phyloP scores from a whole-genome alignment of 176 grass and related monocot species.

The Chloris gayana region DNA sequence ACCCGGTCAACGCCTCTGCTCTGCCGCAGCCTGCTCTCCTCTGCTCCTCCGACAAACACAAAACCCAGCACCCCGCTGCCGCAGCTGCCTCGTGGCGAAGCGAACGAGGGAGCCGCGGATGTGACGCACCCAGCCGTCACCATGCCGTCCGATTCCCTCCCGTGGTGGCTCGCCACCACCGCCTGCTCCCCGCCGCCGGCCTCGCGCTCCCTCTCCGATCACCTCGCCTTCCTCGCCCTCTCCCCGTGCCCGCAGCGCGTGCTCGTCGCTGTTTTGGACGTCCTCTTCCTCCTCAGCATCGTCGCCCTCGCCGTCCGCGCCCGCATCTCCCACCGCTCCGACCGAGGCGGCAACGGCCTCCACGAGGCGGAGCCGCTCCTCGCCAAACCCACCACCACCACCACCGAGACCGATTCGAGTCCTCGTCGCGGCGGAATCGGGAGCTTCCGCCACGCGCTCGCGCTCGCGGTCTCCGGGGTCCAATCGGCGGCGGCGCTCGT shows the following conservation, averaged over 20 bases:
- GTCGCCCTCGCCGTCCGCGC: constrained; percentile 15
- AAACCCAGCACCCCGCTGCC: neutral
- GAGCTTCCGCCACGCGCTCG: constrained; percentile 26
- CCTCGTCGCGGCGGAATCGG: neutral
- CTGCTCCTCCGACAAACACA: neutral
- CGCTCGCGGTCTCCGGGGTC: constrained; percentile 25
- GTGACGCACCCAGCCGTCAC: neutral
- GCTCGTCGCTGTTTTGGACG: constrained; percentile 32
- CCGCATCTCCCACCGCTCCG: neutral
- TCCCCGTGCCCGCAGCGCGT: constrained; percentile 55
- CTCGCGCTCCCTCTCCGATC: constrained; percentile 3
- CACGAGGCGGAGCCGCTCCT: constrained; percentile 45
- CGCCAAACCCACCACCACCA: neutral
- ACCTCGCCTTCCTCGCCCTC: constrained; percentile 44
- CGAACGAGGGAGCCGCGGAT: neutral
- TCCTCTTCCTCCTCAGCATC: constrained; percentile 44
- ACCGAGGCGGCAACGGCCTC: fast-evolving
- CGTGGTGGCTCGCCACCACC: constrained; percentile 49
- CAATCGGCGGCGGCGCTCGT: constrained; percentile 37
- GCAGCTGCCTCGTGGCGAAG: neutral
- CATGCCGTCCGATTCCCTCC: neutral
- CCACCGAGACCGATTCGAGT: neutral
- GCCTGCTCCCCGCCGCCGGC: constrained; percentile 19
- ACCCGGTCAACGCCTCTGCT: neutral
- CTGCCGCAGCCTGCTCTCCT: neutral